Evolutionary conservation across 108 stramenopile species (phyloP), one percentile per base, ranked within the genome.

Genomic region (Bacterosira constricta): DNA sequence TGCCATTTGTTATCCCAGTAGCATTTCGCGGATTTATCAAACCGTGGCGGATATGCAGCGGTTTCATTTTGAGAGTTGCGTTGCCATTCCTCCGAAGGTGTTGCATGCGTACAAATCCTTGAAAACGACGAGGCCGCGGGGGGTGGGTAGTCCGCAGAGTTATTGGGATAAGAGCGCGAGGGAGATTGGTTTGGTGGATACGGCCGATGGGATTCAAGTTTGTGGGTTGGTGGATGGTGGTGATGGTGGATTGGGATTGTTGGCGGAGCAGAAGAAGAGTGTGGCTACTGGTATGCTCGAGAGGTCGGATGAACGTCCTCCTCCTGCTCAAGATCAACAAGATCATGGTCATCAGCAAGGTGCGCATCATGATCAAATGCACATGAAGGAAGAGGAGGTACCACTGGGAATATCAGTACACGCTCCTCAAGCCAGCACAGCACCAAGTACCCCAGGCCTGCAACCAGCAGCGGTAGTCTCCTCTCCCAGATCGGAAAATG

Each of bases 41-140:
- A 90, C 89, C 8, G 88, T 92, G 42, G 89, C 86, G 18, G 89
- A 90, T 66, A 93, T 92, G 94, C 91, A 95, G 62, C 82, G 94
- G 15, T 93, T 92, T 73, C 94, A 95, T 78, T 95, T 95, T 63
- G 91, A 92, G 65, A 74, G 84, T 15, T 95, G 94, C 65, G 71
- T 77, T 15, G 87, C 88, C 42, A 95, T 95, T 42, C 91, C 91
- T 10, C 53, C 62, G 1, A 73, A 79, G 50, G 88, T 87, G 20
- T 79, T 87, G 45, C 69, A 85, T 44, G 71, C 83, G 26, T 95
- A 95, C 80, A 87, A 86, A 64, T 70, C 76, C 30, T 59, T 95
- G 32, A 92, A 95, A 70, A 95, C 94, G 15, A 95, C 90, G n/a
- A 73, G 93, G 59, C 88, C 89, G 9, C 83, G 91, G 21, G 94